Conservation (phyloP, 1,284 basidiomycete genomes). For the Cryptococcus wingfieldii region DNA sequence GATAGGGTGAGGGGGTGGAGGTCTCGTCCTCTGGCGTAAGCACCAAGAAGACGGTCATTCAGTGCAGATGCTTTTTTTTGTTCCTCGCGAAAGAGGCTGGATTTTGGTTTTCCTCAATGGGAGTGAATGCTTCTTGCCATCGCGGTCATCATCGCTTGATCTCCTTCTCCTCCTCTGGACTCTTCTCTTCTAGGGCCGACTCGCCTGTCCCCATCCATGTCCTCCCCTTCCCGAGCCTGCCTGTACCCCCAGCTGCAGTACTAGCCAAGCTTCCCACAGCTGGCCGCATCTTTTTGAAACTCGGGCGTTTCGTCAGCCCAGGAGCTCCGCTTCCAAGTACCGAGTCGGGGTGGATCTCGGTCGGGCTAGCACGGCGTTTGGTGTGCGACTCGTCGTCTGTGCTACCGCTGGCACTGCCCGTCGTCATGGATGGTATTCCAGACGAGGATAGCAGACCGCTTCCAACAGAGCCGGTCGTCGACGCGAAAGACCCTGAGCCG, state of each 20-base stretch:
- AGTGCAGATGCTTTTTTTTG: no score
- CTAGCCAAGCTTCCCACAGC: slow-evolving; percentile 6
- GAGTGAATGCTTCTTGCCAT: no score
- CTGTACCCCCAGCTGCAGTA: background rate
- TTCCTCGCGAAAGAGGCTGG: no score
- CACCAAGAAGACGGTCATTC: no score
- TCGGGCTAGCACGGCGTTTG: slow-evolving; percentile 42
- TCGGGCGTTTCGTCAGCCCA: slow-evolving; percentile 40
- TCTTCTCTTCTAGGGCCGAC: no score
- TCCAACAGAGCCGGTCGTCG: no score
- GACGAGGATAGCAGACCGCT: no score
- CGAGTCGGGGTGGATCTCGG: slow-evolving; percentile 34
- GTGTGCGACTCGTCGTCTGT: slow-evolving; percentile 38
- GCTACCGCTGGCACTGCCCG: slow-evolving; percentile 3
- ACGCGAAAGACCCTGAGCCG: background rate
- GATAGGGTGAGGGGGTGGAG: no score
- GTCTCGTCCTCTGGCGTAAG: no score
- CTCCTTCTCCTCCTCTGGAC: slow-evolving; percentile 55
- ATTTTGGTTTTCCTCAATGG: no score
- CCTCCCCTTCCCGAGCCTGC: no score
- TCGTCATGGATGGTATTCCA: background rate
- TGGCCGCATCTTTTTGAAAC: slow-evolving; percentile 43
- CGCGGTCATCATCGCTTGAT: slow-evolving; percentile 69
- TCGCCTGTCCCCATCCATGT: no score
- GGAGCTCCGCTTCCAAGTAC: slow-evolving; percentile 5